Evolutionary conservation across 1,284 basidiomycete species (phyloP), one percentile per base, ranked within the genome.

Genomic region (Malassezia obtusa): DNA sequence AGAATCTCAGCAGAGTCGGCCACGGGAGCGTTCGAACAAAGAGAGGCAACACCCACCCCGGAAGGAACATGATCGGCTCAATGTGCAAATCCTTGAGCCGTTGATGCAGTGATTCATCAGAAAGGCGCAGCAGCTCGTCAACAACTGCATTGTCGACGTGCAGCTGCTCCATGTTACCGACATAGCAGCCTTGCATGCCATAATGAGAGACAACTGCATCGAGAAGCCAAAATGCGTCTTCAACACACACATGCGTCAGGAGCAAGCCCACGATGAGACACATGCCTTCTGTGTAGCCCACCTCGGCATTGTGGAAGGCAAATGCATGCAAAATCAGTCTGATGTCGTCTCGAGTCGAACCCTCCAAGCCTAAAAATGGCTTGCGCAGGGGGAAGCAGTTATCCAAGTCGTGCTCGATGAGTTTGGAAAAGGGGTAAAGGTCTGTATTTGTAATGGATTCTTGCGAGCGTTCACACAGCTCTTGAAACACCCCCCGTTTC

Each of bases 221-320:
- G 10, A 79, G 64, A 11, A 78, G 65, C 88, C 87, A 94, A 71
- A 95, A 95, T 0, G 87, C 86, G 59, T 92, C 87, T 73, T 94
- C 89, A 57, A 89, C 86, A 0, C 85, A 87, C 1, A 86, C 83
- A 54, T 89, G 84, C 25, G 87, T 77, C 0, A 94, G 76, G 24
- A 92, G 76, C 50, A 87, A 82, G 0, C 86, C 88, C 10, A 83
- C 83, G 45, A 94, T 81, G 15, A 83, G 76, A 3, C 84, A 82
- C 54, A 94, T 78, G 9, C 85, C 87, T 84, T 65, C 17, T 37
- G 60, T 68, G 53, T 64, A 64, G n/a, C 67, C 67, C 24, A 67
- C 57, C 45, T 63, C 79, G 30, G 78, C 79, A 26, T 79, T 61
- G 49, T 81, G 67, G 3, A 60, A 40, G 8, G 48, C 60, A 49